Conservation (phyloP, 2,329 filamentous ascomycete genomes). For the Cercospora brassicicola region DNA sequence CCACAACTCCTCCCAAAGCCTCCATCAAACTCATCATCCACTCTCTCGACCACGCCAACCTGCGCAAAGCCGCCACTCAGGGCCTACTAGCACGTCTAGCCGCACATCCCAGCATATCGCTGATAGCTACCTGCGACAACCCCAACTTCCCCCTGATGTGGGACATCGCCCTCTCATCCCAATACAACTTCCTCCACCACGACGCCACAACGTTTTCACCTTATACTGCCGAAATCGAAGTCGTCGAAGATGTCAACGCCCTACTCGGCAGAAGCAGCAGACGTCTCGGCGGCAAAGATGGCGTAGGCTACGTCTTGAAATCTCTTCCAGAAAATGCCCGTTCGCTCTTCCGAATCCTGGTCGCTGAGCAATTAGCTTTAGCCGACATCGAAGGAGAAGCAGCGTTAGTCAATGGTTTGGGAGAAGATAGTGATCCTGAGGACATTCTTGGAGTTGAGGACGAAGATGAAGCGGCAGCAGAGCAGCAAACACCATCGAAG, state of each 20-base stretch:
- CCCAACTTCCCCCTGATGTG: slow-evolving; percentile 85
- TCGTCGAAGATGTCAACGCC: slow-evolving; percentile 86
- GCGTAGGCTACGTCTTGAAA: slow-evolving; percentile 85
- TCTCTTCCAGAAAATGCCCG: slow-evolving; percentile 90
- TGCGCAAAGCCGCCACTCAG: slow-evolving; percentile 71
- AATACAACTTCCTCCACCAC: slow-evolving; percentile 86
- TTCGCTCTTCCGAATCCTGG: slow-evolving; percentile 78
- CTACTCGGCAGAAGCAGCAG: slow-evolving; percentile 78
- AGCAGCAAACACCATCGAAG: slow-evolving; percentile 33
- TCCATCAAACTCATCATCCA: slow-evolving; percentile 59
- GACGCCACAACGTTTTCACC: slow-evolving; percentile 87
- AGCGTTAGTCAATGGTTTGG: slow-evolving; percentile 35
- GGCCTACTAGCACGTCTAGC: slow-evolving; percentile 74
- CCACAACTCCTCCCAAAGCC: slow-evolving; percentile 43
- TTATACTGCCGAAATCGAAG: slow-evolving; percentile 72
- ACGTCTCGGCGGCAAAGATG: slow-evolving; percentile 82
- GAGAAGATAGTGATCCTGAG: slow-evolving; percentile 35
- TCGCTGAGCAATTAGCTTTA: slow-evolving; percentile 77
- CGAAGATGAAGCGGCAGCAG: slow-evolving; percentile 38
- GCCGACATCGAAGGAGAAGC: slow-evolving; percentile 54
- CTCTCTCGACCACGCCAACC: slow-evolving; percentile 76
- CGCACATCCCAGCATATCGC: slow-evolving; percentile 66
- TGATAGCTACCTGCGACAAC: slow-evolving; percentile 82
- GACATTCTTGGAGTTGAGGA: slow-evolving; percentile 31
- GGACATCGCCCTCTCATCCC: slow-evolving; percentile 80